Evolutionary conservation across 2,329 filamentous ascomycete species (phyloP).

Genomic region (Calonectria hongkongensis): DNA sequence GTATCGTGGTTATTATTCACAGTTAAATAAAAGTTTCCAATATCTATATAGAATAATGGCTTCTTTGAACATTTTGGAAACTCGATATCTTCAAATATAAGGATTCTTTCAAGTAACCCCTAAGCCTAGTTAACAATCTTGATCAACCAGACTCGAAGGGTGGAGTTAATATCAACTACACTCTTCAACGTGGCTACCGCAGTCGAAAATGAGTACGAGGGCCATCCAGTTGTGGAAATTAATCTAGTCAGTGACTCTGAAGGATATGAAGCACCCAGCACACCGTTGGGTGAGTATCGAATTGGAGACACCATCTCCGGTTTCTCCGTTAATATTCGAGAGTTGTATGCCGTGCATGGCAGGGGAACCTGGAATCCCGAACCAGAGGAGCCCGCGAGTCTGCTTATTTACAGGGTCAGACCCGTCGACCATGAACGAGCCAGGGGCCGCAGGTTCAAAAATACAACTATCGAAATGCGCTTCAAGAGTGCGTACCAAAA

Average conservation of each 20-base stretch:
- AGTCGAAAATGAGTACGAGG: neutral
- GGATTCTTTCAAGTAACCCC: no score
- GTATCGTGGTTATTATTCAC: no score
- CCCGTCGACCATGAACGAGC: neutral
- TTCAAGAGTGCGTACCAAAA: neutral
- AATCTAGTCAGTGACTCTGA: neutral
- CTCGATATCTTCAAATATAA: no score
- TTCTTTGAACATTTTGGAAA: no score
- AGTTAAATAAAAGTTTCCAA: no score
- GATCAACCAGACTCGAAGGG: neutral
- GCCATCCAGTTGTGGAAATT: neutral
- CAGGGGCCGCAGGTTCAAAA: neutral
- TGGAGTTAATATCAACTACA: neutral
- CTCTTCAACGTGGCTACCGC: neutral
- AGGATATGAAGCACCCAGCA: neutral
- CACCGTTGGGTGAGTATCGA: neutral
- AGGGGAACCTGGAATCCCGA: neutral
- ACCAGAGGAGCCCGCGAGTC: neutral
- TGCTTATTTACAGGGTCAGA: neutral
- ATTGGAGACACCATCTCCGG: neutral
- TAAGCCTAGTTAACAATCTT: no score
- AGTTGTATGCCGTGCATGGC: neutral
- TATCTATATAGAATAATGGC: no score
- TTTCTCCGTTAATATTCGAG: conserved; percentile 1
- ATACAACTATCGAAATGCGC: neutral